Base-by-base conservation (phyloP, 352 stramenopile genomes). In the Phytopythium ostracodes region DNA sequence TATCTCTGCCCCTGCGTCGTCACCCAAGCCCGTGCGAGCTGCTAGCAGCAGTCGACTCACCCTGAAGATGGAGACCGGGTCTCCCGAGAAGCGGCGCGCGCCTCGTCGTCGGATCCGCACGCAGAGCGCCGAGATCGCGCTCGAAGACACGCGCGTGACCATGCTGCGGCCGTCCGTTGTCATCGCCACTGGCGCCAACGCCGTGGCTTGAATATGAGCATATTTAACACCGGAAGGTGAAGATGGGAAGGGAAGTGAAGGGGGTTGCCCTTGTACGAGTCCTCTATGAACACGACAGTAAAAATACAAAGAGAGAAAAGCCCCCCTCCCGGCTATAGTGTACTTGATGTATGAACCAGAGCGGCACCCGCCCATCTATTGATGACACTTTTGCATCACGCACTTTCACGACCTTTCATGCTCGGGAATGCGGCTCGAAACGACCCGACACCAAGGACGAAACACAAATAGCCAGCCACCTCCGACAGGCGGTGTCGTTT, bases 81-180 rank as follows among this genome's bases (percentile, higher is more conserved):
- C 62, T 24, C n/a, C 20, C 33, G 31, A 47, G 20, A 46, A 63
- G 50, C 40, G 47, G 59, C 17, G 76, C 72, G 31, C 66, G 70
- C 29, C 56, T 2, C 9, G 4, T 25, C 24, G 52, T 8, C 67
- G 67, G 56, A 53, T 29, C n/a, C 66, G 72, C 24, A 74, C 67
- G 1, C 53, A 57, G 5, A 71, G 79, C 61, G 70, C 67, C 43
- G 82, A 87, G 66, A 89, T 92, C 62, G 77, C 70, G 33, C 77
- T 92, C 42, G 78, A 87, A 8, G 68, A 64, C 27, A 90, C 82
- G 15, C 78, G 82, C 18, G 67, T 92, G 22, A 60, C 69, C 55
- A 76, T 90, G 29, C 72, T 64, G 18, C 24, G 42, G 33, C 58
- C 63, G 2, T 42, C 47, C n/a, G 53, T 36, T 11, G 33, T 38